These are phyloP conservation scores for Russula sp. DNA, from an alignment of 768 basidiomycete genomes.

Conservation along the genomic window DNA sequence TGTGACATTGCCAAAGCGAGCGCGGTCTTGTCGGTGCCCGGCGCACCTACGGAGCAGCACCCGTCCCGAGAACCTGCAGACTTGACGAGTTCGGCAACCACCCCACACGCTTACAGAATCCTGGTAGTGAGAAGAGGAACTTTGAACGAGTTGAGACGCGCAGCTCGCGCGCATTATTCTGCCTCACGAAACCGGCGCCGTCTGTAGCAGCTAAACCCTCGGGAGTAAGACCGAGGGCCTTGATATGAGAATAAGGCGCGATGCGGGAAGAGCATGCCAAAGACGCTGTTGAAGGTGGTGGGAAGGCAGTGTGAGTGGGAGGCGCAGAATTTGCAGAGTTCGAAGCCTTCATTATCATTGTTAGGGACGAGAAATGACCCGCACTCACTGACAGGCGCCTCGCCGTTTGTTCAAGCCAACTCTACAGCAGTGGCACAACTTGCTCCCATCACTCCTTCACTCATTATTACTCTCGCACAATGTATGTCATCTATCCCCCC, in stretches of 20 bases:
- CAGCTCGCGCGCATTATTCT: slow-evolving; percentile 86
- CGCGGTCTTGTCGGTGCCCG: slow-evolving; percentile 97
- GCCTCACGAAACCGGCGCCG: slow-evolving; percentile 85
- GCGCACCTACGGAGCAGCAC: slow-evolving; percentile 87
- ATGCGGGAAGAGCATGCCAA: slow-evolving; percentile 69
- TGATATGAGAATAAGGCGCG: slow-evolving; percentile 93
- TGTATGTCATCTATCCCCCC: neutral
- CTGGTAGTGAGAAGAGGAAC: neutral
- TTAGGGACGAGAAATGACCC: too few relatives aligned
- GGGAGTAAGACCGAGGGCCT: slow-evolving; percentile 82
- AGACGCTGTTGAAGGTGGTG: slow-evolving; percentile 56
- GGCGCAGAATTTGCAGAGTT: slow-evolving; percentile 23
- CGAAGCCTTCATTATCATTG: slow-evolving; percentile 18
- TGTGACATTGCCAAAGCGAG: slow-evolving; percentile 93
- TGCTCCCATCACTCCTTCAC: neutral
- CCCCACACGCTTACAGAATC: slow-evolving; percentile 69
- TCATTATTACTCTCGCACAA: neutral
- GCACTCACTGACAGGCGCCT: too few relatives aligned
- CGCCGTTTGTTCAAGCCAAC: too few relatives aligned
- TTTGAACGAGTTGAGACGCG: slow-evolving; percentile 14
- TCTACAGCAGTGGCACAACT: too few relatives aligned
- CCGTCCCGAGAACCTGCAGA: slow-evolving; percentile 91
- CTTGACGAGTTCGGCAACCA: slow-evolving; percentile 83
- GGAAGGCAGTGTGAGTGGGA: slow-evolving; percentile 57
- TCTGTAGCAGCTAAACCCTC: slow-evolving; percentile 74